phyloP scores from a whole-genome alignment of 257 asterid genomes.

The Jacaranda copaia region DNA sequence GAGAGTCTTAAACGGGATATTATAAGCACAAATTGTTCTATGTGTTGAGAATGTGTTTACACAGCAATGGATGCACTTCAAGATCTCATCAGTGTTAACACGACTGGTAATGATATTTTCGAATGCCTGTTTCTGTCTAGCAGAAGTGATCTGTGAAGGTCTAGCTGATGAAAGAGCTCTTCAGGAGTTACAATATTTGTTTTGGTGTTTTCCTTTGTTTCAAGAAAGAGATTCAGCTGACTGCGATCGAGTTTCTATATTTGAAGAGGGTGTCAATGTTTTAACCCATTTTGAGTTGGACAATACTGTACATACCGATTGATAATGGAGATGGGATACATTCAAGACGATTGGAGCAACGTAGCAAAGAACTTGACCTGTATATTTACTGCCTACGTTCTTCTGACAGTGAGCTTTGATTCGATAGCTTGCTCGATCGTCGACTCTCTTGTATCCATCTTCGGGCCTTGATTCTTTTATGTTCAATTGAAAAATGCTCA shows the following conservation, averaged over 20 bases:
- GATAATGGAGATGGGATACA: conserved; percentile 43
- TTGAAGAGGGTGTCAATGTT: conserved; percentile 27
- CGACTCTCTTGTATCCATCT: conserved; percentile 32
- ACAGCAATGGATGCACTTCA: conserved; percentile 21
- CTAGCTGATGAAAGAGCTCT: conserved; percentile 38
- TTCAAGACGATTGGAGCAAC: conserved; percentile 33
- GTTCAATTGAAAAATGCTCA: conserved; percentile 44
- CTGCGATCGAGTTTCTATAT: conserved; percentile 34
- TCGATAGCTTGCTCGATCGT: conserved; percentile 11
- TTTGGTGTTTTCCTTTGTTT: conserved; percentile 38
- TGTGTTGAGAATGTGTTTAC: conserved; percentile 27
- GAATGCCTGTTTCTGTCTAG: conserved; percentile 37
- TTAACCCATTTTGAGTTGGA: conserved; percentile 43
- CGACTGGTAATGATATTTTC: conserved; percentile 18
- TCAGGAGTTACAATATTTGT: conserved; percentile 32
- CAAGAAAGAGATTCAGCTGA: conserved; percentile 39
- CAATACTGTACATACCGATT: conserved; percentile 54
- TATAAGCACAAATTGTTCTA: conserved; percentile 49
- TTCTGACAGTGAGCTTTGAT: conserved; percentile 17
- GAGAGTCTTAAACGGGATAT: conserved; percentile 95
- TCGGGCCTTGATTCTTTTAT: conserved; percentile 41
- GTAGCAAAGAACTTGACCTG: conserved; percentile 46
- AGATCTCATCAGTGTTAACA: conserved; percentile 32
- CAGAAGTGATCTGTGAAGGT: conserved; percentile 33
- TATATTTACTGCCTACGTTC: conserved; percentile 35